Conservation (phyloP, 352 stramenopile species). For the Pythium rhizo-oryzae region DNA sequence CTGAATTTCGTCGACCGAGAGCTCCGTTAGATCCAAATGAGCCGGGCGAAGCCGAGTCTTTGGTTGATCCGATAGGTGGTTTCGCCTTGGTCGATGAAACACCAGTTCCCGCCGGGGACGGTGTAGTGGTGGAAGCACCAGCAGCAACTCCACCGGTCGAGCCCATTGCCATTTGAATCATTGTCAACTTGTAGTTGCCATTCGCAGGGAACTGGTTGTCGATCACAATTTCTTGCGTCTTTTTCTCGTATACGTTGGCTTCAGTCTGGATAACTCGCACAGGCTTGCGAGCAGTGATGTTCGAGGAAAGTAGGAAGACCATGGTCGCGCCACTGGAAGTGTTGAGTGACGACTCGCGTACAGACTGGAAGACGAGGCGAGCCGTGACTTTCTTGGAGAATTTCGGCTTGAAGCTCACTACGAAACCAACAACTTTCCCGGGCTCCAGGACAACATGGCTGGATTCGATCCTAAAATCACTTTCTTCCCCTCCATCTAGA, state of each 20-base stretch:
- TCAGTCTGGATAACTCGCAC: slow-evolving; percentile 85
- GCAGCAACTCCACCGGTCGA: neutral
- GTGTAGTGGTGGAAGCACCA: neutral
- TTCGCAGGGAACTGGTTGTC: slow-evolving; percentile 87
- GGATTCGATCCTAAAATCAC: slow-evolving; percentile 75
- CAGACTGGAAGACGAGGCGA: slow-evolving; percentile 88
- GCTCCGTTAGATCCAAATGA: slow-evolving; percentile 11
- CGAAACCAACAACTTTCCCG: slow-evolving; percentile 68
- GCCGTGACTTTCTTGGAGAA: slow-evolving; percentile 88
- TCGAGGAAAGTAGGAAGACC: slow-evolving; percentile 88
- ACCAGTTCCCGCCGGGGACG: neutral
- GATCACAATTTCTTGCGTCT: slow-evolving; percentile 74
- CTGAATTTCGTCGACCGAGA: slow-evolving; percentile 11
- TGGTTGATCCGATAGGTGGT: neutral
- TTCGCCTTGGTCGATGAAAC: slow-evolving; percentile 2
- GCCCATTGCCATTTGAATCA: slow-evolving; percentile 52
- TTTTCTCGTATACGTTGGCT: slow-evolving; percentile 78
- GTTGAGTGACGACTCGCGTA: slow-evolving; percentile 41
- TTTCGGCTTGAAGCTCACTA: slow-evolving; percentile 79
- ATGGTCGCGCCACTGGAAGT: slow-evolving; percentile 68
- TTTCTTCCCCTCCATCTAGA: slow-evolving; percentile 58
- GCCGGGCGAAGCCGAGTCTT: neutral
- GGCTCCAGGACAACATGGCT: slow-evolving; percentile 78
- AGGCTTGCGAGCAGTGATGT: slow-evolving; percentile 76
- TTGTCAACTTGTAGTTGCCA: slow-evolving; percentile 71